Base-by-base conservation (phyloP, 352 stramenopile genomes). In the Pythium myriotylum region DNA sequence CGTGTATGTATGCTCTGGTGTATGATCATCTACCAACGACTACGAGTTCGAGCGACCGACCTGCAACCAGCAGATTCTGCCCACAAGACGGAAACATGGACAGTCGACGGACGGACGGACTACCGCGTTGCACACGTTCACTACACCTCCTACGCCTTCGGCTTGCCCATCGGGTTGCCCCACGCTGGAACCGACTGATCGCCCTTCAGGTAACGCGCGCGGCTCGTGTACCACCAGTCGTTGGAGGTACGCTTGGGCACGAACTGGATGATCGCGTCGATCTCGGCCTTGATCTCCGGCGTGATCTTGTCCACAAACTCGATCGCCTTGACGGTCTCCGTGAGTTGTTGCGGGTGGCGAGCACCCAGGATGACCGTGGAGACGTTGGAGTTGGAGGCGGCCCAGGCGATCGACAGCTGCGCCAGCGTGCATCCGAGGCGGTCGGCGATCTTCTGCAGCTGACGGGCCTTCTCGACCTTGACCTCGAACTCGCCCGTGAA, bases 331-430 rank as follows among this genome's bases (percentile, higher is more conserved):
- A 84, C 32, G 52, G 81, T 84, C 37, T 84, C 73, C 24, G 84
- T 68, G 3, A 86, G 64, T 50, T 86, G 76, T 13, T 50, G 29
- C 10, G 62, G 53, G 29, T 63, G 83, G 29, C 61, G 83, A 23
- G 77, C 76, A 8, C 77, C 77, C 27, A 80, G 62, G 14, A 86
- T 62, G 3, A 86, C 76, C 3, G 67, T 81, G 16, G 64, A 77
- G 5, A 86, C 76, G 52, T 86, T 79, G 22, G 49, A 17, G 67
- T 86, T 86, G 17, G 71, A 74, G 2, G 70, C 65, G 50, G 47
- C 68, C 77, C 77, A 87, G n/a, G 76, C 78, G 8, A 86, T 67
- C 0, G 78, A 57, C 17, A 87, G 67, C 46, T 87, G 77, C 14
- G 72, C 68, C 4, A 88, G 47, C 9, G 70, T 78, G 50, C 77